phyloP scores from a whole-genome alignment of 768 basidiomycete genomes.

The Cystofilobasidium capitatum region DNA sequence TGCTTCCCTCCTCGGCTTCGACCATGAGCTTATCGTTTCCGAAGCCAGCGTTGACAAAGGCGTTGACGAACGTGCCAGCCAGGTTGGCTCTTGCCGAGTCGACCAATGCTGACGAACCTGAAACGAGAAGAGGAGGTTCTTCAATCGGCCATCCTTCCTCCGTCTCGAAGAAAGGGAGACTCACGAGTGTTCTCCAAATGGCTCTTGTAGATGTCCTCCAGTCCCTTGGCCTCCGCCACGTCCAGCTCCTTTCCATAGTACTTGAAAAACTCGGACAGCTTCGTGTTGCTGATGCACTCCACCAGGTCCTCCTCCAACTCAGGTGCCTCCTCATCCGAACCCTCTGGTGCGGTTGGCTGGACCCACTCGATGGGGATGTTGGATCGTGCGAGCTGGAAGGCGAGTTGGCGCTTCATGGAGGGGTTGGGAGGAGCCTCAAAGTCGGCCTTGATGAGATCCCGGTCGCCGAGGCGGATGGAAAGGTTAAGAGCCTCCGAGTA shows the following conservation, averaged over 20 bases:
- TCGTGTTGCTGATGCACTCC: conserved; percentile 76
- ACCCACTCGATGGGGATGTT: conserved; percentile 87
- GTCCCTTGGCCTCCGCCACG: conserved; percentile 74
- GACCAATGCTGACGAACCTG: conserved; percentile 64
- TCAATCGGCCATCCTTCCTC: background rate
- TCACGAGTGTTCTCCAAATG: conserved; percentile 83
- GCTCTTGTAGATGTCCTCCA: conserved; percentile 95
- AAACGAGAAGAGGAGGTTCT: background rate
- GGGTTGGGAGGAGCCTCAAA: conserved; percentile 83
- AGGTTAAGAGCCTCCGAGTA: conserved; percentile 85
- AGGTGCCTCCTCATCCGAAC: conserved; percentile 49
- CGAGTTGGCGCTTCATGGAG: conserved; percentile 86
- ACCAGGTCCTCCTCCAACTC: conserved; percentile 71
- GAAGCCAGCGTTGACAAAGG: conserved; percentile 96
- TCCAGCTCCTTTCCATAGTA: conserved; percentile 90
- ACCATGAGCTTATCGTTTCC: conserved; percentile 99
- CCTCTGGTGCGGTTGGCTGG: conserved; percentile 46
- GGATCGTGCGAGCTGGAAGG: conserved; percentile 83
- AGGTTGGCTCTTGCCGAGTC: conserved; percentile 91
- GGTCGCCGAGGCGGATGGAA: conserved; percentile 73
- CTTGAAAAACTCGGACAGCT: conserved; percentile 72
- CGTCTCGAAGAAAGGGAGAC: conserved; percentile 29
- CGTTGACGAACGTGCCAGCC: conserved; percentile 95
- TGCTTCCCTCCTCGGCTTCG: conserved; percentile 86
- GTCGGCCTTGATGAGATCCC: conserved; percentile 69